Percentiles rank a stretch among this genome's conserved stretches.
Evolutionary conservation across 1,284 basidiomycete genomes (phyloP).

Genomic region (Puccinia hordei): DNA sequence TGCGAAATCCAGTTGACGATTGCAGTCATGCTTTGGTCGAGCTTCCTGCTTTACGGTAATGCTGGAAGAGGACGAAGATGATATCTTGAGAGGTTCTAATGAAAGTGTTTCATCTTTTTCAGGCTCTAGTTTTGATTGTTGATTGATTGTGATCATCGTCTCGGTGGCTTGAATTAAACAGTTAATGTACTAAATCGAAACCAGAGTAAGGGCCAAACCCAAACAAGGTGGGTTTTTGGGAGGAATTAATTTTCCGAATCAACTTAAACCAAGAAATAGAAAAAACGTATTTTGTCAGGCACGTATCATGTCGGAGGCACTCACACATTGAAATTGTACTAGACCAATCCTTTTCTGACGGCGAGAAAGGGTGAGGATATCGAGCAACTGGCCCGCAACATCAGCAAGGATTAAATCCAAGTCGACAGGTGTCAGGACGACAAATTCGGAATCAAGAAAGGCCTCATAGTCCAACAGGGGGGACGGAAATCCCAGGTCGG

Average conservation of each 20-base stretch:
- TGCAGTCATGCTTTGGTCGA: too few relatives aligned
- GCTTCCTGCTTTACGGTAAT: background rate
- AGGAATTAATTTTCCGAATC: background rate
- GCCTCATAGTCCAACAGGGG: slow-evolving; percentile 8
- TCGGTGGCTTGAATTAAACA: background rate
- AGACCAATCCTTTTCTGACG: background rate
- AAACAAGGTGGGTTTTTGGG: background rate
- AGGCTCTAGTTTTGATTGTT: background rate
- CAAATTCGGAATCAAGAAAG: background rate
- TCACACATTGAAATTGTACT: background rate
- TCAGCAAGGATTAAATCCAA: background rate
- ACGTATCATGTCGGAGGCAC: background rate
- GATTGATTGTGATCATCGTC: background rate
- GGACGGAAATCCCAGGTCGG: background rate
- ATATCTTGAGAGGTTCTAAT: background rate
- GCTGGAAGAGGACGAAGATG: background rate
- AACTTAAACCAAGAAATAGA: background rate
- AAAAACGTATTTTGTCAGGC: background rate
- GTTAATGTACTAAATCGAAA: background rate
- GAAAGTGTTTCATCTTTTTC: background rate
- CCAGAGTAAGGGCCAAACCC: background rate
- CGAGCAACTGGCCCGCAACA: background rate
- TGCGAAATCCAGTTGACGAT: background rate
- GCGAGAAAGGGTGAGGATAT: background rate
- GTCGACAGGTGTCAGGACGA: background rate